Conservation (phyloP, 192 early-diverging fungal genomes). For the Coemansia sp. region DNA sequence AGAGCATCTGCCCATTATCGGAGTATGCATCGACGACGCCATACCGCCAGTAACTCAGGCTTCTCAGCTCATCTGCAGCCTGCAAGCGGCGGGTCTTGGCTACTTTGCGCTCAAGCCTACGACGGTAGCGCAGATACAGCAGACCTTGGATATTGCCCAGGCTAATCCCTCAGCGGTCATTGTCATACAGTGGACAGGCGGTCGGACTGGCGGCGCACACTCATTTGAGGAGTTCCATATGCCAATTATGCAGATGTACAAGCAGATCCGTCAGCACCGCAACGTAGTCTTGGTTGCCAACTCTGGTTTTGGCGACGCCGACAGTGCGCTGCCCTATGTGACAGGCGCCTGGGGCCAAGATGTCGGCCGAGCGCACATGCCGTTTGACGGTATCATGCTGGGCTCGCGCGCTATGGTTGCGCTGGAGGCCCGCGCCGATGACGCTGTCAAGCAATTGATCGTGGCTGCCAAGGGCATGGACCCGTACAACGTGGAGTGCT, state of each 20-base stretch:
- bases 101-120: constrained; percentile 88
- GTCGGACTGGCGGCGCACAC: constrained; percentile 92
- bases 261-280: constrained; percentile 75
- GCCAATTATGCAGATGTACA: constrained; percentile 83
- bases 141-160: constrained; percentile 80
- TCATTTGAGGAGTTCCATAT: constrained; percentile 92
- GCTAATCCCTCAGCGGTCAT: constrained; percentile 75
- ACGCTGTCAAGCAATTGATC: constrained; percentile 81
- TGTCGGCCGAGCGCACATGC: constrained; percentile 84
- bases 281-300: constrained; percentile 92
- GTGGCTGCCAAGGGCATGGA: constrained; percentile 77
- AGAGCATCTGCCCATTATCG: constrained; percentile 85
- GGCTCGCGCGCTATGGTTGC: constrained; percentile 91
- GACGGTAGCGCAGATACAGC: constrained; percentile 72
- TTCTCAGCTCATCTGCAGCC: constrained; percentile 64
- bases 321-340: constrained; percentile 83
- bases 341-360: constrained; percentile 83
- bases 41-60: constrained; percentile 79
- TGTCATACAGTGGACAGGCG: constrained; percentile 95
- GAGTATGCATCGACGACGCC: constrained; percentile 80
- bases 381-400: constrained; percentile 91
- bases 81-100: constrained; percentile 74
- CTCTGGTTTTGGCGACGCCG: constrained; percentile 86
- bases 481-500: constrained; percentile 76
- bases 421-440: constrained; percentile 73